Base-by-base conservation (phyloP, 2,329 filamentous ascomycete genomes). In the Cucurbitaria berberidis region DNA sequence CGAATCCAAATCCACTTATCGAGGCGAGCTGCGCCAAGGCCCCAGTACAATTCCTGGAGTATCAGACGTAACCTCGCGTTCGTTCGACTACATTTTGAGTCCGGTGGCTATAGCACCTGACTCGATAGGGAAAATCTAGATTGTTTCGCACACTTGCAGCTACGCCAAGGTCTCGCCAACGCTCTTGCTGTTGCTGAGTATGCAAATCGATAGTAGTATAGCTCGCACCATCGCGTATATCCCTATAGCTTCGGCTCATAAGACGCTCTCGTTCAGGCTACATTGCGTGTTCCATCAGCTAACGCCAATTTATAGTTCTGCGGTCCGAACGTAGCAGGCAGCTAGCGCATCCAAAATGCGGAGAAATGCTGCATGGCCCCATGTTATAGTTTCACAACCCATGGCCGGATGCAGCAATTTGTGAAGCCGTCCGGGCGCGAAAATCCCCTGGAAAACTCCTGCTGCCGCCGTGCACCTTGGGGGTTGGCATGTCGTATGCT, bases 141-240 rank as follows among this genome's bases (percentile, higher is more conserved):
- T 48, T 48, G 40, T 16, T 30, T 32, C 53, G 34, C 47, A 51
- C 38, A 48, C 39, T 19, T 32, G 26, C 34, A 40, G 39, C 44
- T 49, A 43, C 45, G 45, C 34, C 44, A 47, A 22, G 27, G 19
- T 29, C 27, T 57, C 45, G 41, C 55, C 51, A 48, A 51, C 51
- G 43, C 51, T 55, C 53, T 55, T 39, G 39, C 39, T 57, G 43
- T 45, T 45, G 48, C 47, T 55, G 48, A 57, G 52, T 36, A 49
- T 45, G 54, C 56, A 46, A 38, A 43, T 26, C 34, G 34, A 64
- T 66, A 48, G 48, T 64, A 44, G 42, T 67, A 66, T 63, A 53
- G 48, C 43, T 45, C 48, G 47, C 49, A 42, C 42, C 40, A 42
- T 62, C 59, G 62, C 60, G 62, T 68, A 69, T 68, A 65, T 36